Evolutionary conservation across 1,284 basidiomycete species (phyloP), one percentile per base, ranked within the genome.

Genomic region (Moniliella sp.): DNA sequence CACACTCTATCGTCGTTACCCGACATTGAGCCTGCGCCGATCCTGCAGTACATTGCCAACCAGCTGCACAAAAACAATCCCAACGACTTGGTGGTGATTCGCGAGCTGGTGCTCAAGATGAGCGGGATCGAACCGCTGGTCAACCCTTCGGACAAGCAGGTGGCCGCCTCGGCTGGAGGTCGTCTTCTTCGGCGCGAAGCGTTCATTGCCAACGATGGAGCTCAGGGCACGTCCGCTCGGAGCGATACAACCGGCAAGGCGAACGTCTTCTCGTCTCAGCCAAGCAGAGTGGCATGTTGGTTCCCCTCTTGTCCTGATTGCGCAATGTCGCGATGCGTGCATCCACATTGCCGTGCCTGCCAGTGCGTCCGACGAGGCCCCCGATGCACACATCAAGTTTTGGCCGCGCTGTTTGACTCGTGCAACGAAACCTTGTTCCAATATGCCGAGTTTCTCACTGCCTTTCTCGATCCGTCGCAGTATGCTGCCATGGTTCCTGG

Each of bases 51-150:
- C 50, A 71, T 97, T 42, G 76, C 78, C 28, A 82, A 93, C 59
- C 83, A 88, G 52, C 67, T 97, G 31, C 41, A 51, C 28, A 39
- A 42, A 15, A 46, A 52, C 27, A 76, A 83, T 54, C 73, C 78
- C 1, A 78, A 79, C 12, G 91, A 94, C 50, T 73, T 97, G 28
- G 70, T 88, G 18, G 78, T 97, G 19, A 66, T 99, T 14, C 74
- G 79, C 27, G 84, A 93, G 55, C 65, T 99, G 32, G 79, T 97
- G 36, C 78, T 75, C 67, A 81, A 84, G 57, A 93, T 94, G 82
- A 76, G 81, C 3, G 84, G 80, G 3, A 81, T 93, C 41, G 78
- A 93, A 37, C 52, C 52, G 12, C 30, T 56, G n/a, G 48, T 45
- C 29, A 55, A 57, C 57, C 66, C 94, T 27, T 80, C 82, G 1